These are phyloP conservation scores for Sarocladium brachiariae DNA, from an alignment of 2,329 filamentous ascomycete genomes.

Conservation along the genomic window DNA sequence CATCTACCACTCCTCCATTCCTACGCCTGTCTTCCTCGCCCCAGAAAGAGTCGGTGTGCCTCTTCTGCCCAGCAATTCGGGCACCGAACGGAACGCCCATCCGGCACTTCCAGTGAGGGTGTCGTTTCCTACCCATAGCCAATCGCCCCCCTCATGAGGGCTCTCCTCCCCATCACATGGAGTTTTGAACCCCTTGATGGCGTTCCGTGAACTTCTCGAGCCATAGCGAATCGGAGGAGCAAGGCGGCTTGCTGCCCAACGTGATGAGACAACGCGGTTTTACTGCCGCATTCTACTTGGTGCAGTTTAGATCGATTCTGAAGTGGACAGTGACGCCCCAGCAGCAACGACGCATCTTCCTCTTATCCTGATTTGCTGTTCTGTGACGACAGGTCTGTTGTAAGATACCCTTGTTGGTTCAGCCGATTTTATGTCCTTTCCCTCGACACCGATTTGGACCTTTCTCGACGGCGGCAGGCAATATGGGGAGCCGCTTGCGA, in stretches of 20 bases:
- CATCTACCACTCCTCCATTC: neutral
- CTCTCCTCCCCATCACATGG: constrained; percentile 3
- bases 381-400: too few relatives aligned
- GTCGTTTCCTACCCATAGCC: neutral
- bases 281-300: too few relatives aligned
- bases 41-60: constrained; percentile 4
- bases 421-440: too few relatives aligned
- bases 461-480: too few relatives aligned
- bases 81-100: neutral
- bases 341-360: too few relatives aligned
- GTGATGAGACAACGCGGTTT: constrained; percentile 1
- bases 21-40: neutral
- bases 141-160: too few relatives aligned
- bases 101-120: neutral
- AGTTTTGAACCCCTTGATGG: neutral
- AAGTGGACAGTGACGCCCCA: too few relatives aligned
- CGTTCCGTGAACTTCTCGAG: neutral
- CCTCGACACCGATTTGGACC: too few relatives aligned
- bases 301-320: constrained; percentile 9
- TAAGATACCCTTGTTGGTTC: too few relatives aligned
- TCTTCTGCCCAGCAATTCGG: neutral
- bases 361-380: too few relatives aligned
- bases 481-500: too few relatives aligned
- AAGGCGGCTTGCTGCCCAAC: constrained; percentile 6
- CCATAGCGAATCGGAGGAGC: constrained; percentile 1